phyloP scores from a whole-genome alignment of 768 basidiomycete species.

The Termitomyces sp. region DNA sequence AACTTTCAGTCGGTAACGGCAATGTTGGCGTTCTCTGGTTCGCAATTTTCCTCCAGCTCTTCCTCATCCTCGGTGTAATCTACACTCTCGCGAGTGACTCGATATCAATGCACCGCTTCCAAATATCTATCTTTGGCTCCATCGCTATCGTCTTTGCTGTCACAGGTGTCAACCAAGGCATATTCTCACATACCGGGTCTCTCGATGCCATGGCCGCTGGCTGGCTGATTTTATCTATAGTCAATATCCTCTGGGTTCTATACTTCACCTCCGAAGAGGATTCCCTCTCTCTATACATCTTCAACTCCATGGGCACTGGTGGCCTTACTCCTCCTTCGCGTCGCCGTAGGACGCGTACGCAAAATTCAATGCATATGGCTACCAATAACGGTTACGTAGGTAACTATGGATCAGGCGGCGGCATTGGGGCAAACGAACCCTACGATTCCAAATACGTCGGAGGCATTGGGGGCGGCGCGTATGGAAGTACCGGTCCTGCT shows the following conservation, averaged over 20 bases:
- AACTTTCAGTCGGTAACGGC: conserved; percentile 35
- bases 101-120: conserved; percentile 88
- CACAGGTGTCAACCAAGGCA: conserved; percentile 61
- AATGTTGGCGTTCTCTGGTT: conserved; percentile 75
- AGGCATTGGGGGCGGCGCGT: conserved; percentile 42
- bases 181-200: conserved; percentile 51
- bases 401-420: conserved; percentile 64
- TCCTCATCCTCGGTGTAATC: conserved; percentile 68
- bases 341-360: conserved; percentile 68
- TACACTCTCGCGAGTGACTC: conserved; percentile 84
- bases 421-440: conserved; percentile 64
- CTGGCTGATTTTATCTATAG: conserved; percentile 89
- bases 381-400: conserved; percentile 59
- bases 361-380: conserved; percentile 58
- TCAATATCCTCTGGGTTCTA: conserved; percentile 93
- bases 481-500: conserved; percentile 45
- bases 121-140: conserved; percentile 87
- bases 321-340: conserved; percentile 80
- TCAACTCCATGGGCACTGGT: conserved; percentile 86
- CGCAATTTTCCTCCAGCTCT: conserved; percentile 73
- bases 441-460: conserved; percentile 60
- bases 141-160: conserved; percentile 89
- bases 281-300: conserved; percentile 76
- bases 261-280: conserved; percentile 98
- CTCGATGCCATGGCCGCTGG: conserved; percentile 87